Evolutionary conservation across 352 stramenopile genomes (phyloP).

Genomic region (Phytophthora chlamydospora): DNA sequence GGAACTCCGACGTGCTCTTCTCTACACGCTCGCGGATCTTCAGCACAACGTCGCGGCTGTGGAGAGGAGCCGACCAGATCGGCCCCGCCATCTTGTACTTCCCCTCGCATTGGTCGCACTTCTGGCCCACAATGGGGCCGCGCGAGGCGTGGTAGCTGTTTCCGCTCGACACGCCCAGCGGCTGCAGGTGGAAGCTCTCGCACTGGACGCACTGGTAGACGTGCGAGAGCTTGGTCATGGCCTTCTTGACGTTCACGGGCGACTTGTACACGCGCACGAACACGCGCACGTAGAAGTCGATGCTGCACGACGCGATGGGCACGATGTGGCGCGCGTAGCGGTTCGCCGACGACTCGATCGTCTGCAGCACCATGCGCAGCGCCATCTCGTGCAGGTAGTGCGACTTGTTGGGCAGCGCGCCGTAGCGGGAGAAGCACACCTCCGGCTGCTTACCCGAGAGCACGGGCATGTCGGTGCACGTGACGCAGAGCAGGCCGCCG

Average conservation of each 20-base stretch:
- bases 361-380: conserved; percentile 94
- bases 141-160: conserved; percentile 88
- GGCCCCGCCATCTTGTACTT: conserved; percentile 95
- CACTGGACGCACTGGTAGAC: conserved; percentile 95
- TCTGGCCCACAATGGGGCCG: conserved; percentile 66
- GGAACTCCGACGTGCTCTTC: conserved; percentile 85
- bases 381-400: conserved; percentile 91
- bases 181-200: conserved; percentile 97
- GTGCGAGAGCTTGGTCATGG: conserved; percentile 91
- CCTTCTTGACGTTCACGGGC: conserved; percentile 94
- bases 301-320: conserved; percentile 97
- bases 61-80: conserved; percentile 96
- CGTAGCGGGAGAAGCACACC: conserved; percentile 90
- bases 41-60: conserved; percentile 92
- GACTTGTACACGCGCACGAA: conserved; percentile 99
- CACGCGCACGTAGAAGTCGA: conserved; percentile 99
- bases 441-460: conserved; percentile 89
- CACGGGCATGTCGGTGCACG: conserved; percentile 98
- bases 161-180: conserved; percentile 87
- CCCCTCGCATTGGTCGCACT: conserved; percentile 83
- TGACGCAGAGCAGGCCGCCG: conserved; percentile 98
- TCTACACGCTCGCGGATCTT: conserved; percentile 84
- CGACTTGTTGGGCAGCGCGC: conserved; percentile 86
- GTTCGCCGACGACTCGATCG: conserved; percentile 94
- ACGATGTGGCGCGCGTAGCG: conserved; percentile 97